phyloP scores from a whole-genome alignment of 2,329 filamentous ascomycete species.

The Colletotrichum aenigma region DNA sequence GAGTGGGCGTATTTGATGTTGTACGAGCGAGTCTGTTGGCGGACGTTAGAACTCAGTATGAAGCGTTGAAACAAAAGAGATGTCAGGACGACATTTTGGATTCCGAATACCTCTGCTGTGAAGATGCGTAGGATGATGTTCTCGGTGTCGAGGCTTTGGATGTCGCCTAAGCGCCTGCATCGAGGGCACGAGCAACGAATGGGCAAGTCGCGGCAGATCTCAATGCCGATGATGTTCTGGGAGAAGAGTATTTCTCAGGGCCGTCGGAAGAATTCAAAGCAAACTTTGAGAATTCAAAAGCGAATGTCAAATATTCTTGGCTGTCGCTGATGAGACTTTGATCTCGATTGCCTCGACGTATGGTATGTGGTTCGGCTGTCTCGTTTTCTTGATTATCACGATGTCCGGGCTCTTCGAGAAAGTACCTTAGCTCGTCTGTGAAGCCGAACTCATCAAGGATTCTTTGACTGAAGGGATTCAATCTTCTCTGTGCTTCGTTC shows the following conservation, averaged over 20 bases:
- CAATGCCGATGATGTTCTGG: neutral
- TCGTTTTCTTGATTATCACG: rapidly evolving
- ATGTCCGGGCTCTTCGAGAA: neutral
- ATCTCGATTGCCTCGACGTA: neutral
- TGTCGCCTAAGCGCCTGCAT: no score
- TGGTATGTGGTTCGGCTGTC: rapidly evolving
- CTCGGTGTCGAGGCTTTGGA: no score
- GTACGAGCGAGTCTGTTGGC: neutral
- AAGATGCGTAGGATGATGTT: neutral
- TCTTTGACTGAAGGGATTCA: neutral
- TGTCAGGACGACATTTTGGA: no score
- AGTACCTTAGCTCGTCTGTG: neutral
- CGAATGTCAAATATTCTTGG: rapidly evolving
- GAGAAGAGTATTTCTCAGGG: neutral
- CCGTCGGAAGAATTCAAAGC: rapidly evolving
- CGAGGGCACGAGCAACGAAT: rapidly evolving
- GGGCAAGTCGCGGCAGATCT: neutral
- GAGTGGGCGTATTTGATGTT: rapidly evolving
- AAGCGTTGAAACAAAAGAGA: no score
- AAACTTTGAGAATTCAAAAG: neutral
- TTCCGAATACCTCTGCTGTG: no score
- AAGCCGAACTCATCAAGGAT: neutral
- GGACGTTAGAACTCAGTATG: rapidly evolving
- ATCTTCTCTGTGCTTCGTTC: neutral
- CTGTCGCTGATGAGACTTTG: neutral